These are phyloP conservation scores for Fragaria nilgerrensis DNA, from an alignment of 306 rosid species.

Conservation along the genomic window DNA sequence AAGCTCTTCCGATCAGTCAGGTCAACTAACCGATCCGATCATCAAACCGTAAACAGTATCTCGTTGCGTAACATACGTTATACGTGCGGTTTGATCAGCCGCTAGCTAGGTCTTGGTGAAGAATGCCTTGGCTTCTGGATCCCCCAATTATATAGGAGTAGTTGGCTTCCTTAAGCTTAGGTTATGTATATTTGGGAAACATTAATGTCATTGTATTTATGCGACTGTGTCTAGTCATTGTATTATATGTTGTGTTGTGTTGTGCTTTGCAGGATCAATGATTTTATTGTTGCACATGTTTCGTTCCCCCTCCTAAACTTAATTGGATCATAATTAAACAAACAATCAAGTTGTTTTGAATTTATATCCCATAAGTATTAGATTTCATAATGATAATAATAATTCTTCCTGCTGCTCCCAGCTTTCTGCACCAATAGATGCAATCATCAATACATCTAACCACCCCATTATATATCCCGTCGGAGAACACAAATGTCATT, in stretches of 20 bases:
- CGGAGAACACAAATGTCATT: too few species aligned
- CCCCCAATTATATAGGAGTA: neutral
- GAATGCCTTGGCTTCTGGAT: neutral
- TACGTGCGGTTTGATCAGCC: too few species aligned
- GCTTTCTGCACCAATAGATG: neutral
- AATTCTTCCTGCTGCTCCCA: neutral
- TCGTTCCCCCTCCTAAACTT: neutral
- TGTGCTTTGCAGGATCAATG: neutral
- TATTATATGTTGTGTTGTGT: neutral
- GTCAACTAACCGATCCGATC: neutral
- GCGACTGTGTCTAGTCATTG: neutral
- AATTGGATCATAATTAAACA: neutral
- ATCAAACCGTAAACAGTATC: neutral
- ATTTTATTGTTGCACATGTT: constrained; percentile 1
- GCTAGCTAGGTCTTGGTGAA: neutral
- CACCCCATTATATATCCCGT: too few species aligned
- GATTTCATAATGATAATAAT: neutral
- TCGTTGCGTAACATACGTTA: neutral
- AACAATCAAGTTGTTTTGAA: neutral
- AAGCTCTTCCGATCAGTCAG: neutral
- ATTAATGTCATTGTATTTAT: neutral
- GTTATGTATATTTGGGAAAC: neutral
- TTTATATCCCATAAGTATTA: neutral
- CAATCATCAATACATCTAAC: neutral
- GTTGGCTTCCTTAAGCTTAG: neutral